Conservation (phyloP, 2,329 filamentous ascomycete genomes). For the Arthrobotrys pseudoclavata region DNA sequence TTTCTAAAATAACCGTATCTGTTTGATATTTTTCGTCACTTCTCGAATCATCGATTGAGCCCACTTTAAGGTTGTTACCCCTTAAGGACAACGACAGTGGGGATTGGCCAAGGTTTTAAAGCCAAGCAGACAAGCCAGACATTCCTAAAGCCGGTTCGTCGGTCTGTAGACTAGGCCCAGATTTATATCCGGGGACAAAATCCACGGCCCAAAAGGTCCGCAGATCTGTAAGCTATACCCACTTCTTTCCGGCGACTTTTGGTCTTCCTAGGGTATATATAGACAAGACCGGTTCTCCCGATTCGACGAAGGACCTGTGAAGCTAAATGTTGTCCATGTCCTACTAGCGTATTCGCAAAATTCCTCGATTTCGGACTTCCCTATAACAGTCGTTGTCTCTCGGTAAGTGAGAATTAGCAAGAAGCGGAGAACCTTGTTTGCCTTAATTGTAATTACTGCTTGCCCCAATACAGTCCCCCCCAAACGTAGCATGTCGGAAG, state of each 20-base stretch:
- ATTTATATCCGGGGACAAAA: constrained; percentile 55
- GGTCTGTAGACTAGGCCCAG: constrained; percentile 38
- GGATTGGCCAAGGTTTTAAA: constrained; percentile 39
- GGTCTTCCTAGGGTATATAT: constrained; percentile 31
- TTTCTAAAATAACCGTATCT: constrained; percentile 46
- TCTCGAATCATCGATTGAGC: constrained; percentile 58
- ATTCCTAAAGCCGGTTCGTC: constrained; percentile 58
- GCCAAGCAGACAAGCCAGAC: constrained; percentile 58
- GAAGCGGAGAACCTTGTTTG: constrained; percentile 36
- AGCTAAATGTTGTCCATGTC: constrained; percentile 23
- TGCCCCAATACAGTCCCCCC: constrained; percentile 46
- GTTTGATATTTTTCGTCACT: constrained; percentile 56
- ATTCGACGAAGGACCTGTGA: constrained; percentile 13
- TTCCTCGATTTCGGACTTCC: constrained; percentile 12
- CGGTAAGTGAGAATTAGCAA: constrained; percentile 44
- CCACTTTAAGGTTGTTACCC: constrained; percentile 56
- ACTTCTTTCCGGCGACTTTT: constrained; percentile 53
- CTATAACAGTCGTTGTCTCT: constrained; percentile 24
- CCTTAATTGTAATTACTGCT: constrained; percentile 25
- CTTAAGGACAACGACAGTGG: constrained; percentile 52
- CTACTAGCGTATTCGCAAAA: constrained; percentile 30
- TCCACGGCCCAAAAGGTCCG: constrained; percentile 32
- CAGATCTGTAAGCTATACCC: constrained; percentile 59
- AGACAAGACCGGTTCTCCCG: constrained; percentile 24
- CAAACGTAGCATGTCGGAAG: constrained; percentile 29